phyloP scores from a whole-genome alignment of 2,329 filamentous ascomycete species.

The Gnomoniopsis sp. region DNA sequence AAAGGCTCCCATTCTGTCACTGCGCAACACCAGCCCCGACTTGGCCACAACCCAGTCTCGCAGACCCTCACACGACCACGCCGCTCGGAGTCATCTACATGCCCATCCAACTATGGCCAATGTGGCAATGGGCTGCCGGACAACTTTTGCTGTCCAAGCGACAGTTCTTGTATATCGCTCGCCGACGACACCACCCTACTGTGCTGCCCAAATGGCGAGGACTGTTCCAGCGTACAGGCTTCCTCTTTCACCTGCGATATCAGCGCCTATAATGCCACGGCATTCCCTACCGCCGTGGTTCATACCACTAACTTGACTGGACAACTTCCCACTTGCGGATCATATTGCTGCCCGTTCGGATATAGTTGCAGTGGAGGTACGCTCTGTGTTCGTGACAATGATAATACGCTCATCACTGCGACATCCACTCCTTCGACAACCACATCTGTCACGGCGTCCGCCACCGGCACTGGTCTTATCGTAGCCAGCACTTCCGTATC shows the following conservation, averaged over 20 bases:
- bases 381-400: not conserved
- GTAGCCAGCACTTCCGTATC: not conserved
- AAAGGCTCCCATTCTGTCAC: not conserved
- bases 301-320: conserved; percentile 13
- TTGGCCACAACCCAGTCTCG: not conserved
- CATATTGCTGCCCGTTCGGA: conserved; percentile 15
- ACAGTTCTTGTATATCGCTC: conserved; percentile 10
- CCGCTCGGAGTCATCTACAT: conserved; percentile 6
- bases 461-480: not conserved
- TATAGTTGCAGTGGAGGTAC: conserved; percentile 10
- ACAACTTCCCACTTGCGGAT: conserved; percentile 12
- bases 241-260: conserved; percentile 11
- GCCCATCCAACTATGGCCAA: conserved; percentile 13
- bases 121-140: conserved; percentile 14
- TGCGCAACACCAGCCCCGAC: not conserved
- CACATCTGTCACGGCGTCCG: not conserved
- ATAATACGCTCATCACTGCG: conserved; percentile 8
- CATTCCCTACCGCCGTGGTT: conserved; percentile 7
- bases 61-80: not conserved
- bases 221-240: conserved; percentile 11
- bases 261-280: conserved; percentile 10
- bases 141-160: conserved; percentile 12
- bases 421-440: not conserved
- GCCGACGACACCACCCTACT: conserved; percentile 12
- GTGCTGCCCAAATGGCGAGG: conserved; percentile 11